Percentiles rank a stretch among this genome's conserved stretches.
Conservation (phyloP, 2,329 filamentous ascomycete genomes). For the Fusarium tanahbumbuense region DNA sequence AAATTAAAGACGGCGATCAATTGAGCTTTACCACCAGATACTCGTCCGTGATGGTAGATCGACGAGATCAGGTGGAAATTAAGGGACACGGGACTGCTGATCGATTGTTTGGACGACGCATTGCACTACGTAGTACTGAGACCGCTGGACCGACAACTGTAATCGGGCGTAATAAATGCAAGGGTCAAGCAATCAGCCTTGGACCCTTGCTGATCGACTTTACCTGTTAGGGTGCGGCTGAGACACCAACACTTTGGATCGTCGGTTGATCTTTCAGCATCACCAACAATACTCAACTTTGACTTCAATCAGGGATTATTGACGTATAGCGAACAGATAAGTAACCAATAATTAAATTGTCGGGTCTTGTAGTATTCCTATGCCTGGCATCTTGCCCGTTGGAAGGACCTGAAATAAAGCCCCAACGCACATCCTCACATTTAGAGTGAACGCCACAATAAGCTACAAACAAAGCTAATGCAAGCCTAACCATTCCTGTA, state of each 20-base stretch:
- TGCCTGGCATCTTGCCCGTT: no score
- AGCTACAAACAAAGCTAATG: conserved; percentile 4
- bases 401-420: not conserved
- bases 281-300: no score
- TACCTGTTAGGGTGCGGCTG: conserved; percentile 18
- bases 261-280: not conserved
- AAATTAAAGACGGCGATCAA: not conserved
- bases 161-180: not conserved
- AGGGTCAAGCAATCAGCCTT: not conserved
- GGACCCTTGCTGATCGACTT: conserved; percentile 1
- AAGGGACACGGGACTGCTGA: not conserved
- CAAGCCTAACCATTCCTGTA: not conserved
- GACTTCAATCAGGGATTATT: no score
- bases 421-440: accelerated
- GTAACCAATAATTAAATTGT: no score
- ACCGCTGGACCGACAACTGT: not conserved
- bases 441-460: not conserved
- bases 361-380: no score
- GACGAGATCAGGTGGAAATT: not conserved
- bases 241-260: not conserved
- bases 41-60: not conserved
- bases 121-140: not conserved
- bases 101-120: accelerated
- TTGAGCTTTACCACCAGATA: not conserved
- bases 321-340: no score